Percentiles rank a stretch among this genome's conserved stretches.
phyloP scores from a whole-genome alignment of 176 grass and related monocot species.

The Musa itinerans region DNA sequence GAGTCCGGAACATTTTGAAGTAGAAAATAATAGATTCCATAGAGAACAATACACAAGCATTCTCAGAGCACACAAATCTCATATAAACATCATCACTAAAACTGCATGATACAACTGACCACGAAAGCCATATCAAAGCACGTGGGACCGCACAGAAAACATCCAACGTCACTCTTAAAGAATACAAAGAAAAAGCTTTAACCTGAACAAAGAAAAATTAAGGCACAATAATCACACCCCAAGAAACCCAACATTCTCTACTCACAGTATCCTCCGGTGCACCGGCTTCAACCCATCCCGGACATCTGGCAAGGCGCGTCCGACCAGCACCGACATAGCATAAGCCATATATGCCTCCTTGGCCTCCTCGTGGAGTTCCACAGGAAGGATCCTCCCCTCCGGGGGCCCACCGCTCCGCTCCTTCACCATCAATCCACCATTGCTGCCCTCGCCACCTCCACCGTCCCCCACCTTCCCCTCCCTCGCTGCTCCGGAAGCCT shows the following conservation, averaged over 20 bases:
- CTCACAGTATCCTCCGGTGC: conserved; percentile 92
- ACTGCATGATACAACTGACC: too few relatives aligned
- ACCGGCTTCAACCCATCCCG: conserved; percentile 94
- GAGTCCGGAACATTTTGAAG: too few relatives aligned
- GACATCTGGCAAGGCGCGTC: conserved; percentile 80
- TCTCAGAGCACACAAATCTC: background rate
- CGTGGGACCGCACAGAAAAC: background rate
- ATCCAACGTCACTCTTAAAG: background rate
- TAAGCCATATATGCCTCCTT: conserved; percentile 88
- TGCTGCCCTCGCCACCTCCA: conserved; percentile 10
- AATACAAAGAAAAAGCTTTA: background rate
- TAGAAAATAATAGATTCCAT: too few relatives aligned
- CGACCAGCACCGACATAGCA: conserved; percentile 90
- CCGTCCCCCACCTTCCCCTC: conserved; percentile 10
- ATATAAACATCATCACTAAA: too few relatives aligned
- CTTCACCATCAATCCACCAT: conserved; percentile 17
- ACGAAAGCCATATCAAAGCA: background rate
- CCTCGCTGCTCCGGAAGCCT: background rate
- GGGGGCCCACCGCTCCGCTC: conserved; percentile 3
- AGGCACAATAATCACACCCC: background rate
- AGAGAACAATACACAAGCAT: background rate
- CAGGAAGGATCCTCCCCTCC: conserved; percentile 51
- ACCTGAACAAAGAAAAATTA: background rate
- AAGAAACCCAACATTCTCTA: background rate
- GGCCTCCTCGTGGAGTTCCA: conserved; percentile 88